phyloP scores from a whole-genome alignment of 352 stramenopile species.

The Saprolegnia parasitica region DNA sequence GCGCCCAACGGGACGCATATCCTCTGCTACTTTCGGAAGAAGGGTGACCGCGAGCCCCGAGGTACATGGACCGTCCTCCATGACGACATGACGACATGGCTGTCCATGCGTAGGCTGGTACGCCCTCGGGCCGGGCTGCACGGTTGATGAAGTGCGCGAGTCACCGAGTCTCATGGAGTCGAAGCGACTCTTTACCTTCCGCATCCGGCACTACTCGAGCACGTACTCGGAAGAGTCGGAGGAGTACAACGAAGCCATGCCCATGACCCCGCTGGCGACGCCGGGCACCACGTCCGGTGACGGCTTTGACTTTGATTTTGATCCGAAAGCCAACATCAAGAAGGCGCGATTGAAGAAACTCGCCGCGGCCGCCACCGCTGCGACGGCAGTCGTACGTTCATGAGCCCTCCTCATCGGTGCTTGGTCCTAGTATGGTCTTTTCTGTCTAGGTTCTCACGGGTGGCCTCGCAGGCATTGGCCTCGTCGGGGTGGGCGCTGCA shows the following conservation, averaged over 20 bases:
- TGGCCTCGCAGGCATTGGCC: conserved; percentile 66
- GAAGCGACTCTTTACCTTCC: conserved; percentile 81
- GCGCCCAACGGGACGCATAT: conserved; percentile 72
- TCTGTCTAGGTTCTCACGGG: conserved; percentile 48
- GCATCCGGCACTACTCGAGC: conserved; percentile 63
- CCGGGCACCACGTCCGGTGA: background rate
- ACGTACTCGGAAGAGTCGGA: conserved; percentile 44
- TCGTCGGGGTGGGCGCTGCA: conserved; percentile 78
- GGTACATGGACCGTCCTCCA: no score
- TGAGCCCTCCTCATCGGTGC: background rate
- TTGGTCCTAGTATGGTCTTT: background rate
- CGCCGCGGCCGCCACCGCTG: conserved; percentile 63
- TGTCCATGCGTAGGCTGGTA: conserved; percentile 58
- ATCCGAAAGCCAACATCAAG: conserved; percentile 44
- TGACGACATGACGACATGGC: no score
- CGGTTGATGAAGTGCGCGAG: conserved; percentile 77
- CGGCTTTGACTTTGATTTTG: conserved; percentile 37
- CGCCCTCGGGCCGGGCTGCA: conserved; percentile 68
- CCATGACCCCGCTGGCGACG: background rate
- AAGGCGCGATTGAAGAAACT: conserved; percentile 47
- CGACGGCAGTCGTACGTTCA: conserved; percentile 54
- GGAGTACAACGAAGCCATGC: conserved; percentile 30
- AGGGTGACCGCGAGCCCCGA: conserved; percentile 76
- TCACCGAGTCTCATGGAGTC: conserved; percentile 84
- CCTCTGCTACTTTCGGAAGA: conserved; percentile 79